A percentile compares a stretch with the other conserved stretches of the same genome.
Evolutionary conservation across 495 filamentous ascomycete species (phyloP).

Genomic region (Pseudomonodictys pantanalensis): DNA sequence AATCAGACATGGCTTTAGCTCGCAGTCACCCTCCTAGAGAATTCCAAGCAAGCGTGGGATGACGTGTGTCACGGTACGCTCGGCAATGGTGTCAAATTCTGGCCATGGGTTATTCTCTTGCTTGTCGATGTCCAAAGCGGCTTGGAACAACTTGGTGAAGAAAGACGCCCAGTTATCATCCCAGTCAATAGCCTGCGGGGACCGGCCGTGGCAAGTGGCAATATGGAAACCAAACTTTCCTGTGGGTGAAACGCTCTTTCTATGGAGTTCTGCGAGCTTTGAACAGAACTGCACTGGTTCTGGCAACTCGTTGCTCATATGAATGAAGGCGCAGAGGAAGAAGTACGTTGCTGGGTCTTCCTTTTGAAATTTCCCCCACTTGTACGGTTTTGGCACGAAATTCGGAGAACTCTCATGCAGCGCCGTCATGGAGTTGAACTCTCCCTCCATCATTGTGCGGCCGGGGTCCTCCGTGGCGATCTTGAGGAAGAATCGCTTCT

Average conservation of each 20-base stretch:
- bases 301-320: constrained; percentile 14
- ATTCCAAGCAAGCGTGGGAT: no score
- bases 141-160: constrained; percentile 1
- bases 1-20: constrained; percentile 7
- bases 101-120: no score
- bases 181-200: not conserved
- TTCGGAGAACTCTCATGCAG: constrained; percentile 23
- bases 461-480: not conserved
- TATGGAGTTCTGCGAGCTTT: constrained; percentile 1
- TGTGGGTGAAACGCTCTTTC: not conserved
- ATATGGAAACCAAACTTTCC: constrained; percentile 8
- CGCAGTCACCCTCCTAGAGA: no score
- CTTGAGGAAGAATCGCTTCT: not conserved
- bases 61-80: no score
- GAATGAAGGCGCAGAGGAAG: constrained; percentile 28
- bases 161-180: not conserved
- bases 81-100: no score
- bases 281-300: not conserved
- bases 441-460: constrained; percentile 24
- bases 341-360: constrained; percentile 25
- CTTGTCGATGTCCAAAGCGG: no score
- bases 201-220: not conserved
- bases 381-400: constrained; percentile 30
- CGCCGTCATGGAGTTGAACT: constrained; percentile 25
- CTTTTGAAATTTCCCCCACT: constrained; percentile 23